phyloP scores from a whole-genome alignment of 805 yeast genomes.

The Candida tallmaniae region DNA sequence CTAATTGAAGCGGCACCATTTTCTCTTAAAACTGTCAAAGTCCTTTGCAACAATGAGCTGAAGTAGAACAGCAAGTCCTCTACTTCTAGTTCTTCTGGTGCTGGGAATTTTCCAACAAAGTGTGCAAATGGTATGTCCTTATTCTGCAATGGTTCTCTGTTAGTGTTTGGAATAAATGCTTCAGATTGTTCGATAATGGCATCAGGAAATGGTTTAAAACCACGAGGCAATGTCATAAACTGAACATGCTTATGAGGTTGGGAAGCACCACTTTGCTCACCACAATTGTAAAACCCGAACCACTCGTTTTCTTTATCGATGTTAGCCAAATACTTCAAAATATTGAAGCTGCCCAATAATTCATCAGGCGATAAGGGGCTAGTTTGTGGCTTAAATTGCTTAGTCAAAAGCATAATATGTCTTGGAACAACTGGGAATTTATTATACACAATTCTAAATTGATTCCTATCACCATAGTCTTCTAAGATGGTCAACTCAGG shows the following conservation, averaged over 20 bases:
- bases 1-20: constrained; percentile 45
- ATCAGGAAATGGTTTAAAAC: constrained; percentile 57
- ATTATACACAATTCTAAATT: constrained; percentile 63
- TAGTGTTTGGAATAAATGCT: constrained; percentile 48
- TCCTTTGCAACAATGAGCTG: constrained; percentile 66
- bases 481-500: constrained; percentile 62
- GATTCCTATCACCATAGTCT: constrained; percentile 48
- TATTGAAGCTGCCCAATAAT: constrained; percentile 51
- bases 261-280: constrained; percentile 88
- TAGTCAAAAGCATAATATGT: constrained; percentile 78
- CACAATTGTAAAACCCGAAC: constrained; percentile 86
- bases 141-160: constrained; percentile 57
- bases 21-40: constrained; percentile 62
- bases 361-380: constrained; percentile 72
- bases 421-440: constrained; percentile 80
- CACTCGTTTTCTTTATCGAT: constrained; percentile 39
- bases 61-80: constrained; percentile 65
- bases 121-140: constrained; percentile 74
- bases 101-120: constrained; percentile 62
- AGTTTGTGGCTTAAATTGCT: constrained; percentile 64
- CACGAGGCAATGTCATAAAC: constrained; percentile 64
- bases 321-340: constrained; percentile 48
- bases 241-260: constrained; percentile 92
- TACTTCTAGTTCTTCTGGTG: constrained; percentile 36
- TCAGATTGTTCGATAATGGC: constrained; percentile 35